These are phyloP conservation scores for Talinum fruticosum DNA, from an alignment of 148 eudicot genomes.

Conservation along the genomic window DNA sequence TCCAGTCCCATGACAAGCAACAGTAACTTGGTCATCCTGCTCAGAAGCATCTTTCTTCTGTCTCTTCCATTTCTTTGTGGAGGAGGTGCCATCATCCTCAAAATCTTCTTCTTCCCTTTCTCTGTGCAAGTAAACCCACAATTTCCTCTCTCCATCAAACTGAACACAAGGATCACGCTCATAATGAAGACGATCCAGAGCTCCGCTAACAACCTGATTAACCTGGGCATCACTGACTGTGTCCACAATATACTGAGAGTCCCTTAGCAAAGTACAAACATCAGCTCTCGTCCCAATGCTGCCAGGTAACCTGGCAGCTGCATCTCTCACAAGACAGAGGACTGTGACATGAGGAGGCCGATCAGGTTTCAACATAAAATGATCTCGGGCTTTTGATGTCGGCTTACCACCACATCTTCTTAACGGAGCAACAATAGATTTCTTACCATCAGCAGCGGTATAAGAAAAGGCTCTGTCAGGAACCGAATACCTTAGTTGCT, in stretches of 20 bases:
- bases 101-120: conserved; percentile 95
- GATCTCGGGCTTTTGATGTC: conserved; percentile 93
- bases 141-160: conserved; percentile 79
- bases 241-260: conserved; percentile 87
- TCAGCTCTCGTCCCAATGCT: conserved; percentile 95
- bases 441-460: conserved; percentile 91
- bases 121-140: conserved; percentile 95
- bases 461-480: conserved; percentile 95
- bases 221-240: conserved; percentile 77
- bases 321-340: conserved; percentile 96
- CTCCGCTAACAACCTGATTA: conserved; percentile 95
- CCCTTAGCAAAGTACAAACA: conserved; percentile 87
- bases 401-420: conserved; percentile 98
- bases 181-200: conserved; percentile 95
- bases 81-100: conserved; percentile 97
- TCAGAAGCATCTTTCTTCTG: conserved; percentile 84
- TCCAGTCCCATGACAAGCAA: conserved; percentile 49
- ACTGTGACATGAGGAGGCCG: conserved; percentile 97
- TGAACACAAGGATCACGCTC: conserved; percentile 97
- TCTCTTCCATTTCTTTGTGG: conserved; percentile 95
- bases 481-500: conserved; percentile 73
- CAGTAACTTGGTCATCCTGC: conserved; percentile 64
- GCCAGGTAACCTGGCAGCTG: conserved; percentile 92
- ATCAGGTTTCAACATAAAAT: conserved; percentile 82
- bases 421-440: conserved; percentile 91